Percentiles rank a stretch among this genome's conserved stretches.
phyloP scores from a whole-genome alignment of 768 basidiomycete species.

The Leccinum truebloodii region DNA sequence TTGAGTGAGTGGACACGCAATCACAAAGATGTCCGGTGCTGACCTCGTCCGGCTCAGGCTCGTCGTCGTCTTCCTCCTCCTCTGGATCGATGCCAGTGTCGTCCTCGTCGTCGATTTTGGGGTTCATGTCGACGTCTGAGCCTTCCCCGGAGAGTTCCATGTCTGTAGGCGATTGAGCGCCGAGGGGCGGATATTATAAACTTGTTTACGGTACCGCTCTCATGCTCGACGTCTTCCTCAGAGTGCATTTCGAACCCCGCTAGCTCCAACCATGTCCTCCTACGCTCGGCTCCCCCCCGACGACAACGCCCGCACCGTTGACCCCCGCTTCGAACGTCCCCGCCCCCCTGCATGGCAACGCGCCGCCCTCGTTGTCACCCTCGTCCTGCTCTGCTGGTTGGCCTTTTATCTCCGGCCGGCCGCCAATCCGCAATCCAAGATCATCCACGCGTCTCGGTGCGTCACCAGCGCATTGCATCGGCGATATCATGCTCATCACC shows the following conservation, averaged over 20 bases:
- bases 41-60: constrained; percentile 18
- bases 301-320: neutral
- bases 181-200: neutral
- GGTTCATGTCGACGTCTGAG: constrained; percentile 39
- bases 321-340: constrained; percentile 37
- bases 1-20: neutral
- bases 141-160: constrained; percentile 27
- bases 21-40: neutral
- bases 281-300: constrained; percentile 15
- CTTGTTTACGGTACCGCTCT: constrained; percentile 2
- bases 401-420: constrained; percentile 35
- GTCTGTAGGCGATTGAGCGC: constrained; percentile 16
- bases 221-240: constrained; percentile 4
- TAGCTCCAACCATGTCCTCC: constrained; percentile 4
- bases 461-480: constrained; percentile 15
- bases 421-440: constrained; percentile 37
- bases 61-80: constrained; percentile 33
- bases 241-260: constrained; percentile 28
- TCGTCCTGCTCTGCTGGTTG: constrained; percentile 47
- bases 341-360: constrained; percentile 50
- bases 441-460: constrained; percentile 67
- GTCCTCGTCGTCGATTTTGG: constrained; percentile 39
- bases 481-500: neutral
- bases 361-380: constrained; percentile 41
- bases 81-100: constrained; percentile 36